Evolutionary conservation across 306 rosid genomes (phyloP).

Genomic region (Fragaria vesca): DNA sequence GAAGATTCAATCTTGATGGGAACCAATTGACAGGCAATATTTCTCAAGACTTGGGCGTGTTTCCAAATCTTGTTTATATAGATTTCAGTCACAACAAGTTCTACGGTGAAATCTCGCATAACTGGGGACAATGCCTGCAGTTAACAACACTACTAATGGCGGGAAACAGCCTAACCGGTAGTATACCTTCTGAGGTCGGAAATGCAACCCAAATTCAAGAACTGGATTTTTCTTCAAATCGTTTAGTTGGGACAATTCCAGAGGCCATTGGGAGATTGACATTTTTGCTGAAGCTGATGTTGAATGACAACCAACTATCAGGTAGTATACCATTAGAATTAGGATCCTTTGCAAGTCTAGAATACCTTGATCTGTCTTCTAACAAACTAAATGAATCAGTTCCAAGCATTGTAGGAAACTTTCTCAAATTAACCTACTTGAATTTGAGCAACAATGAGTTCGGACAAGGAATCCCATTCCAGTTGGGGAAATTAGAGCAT

Average conservation of each 20-base stretch:
- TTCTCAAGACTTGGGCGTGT: slow-evolving; percentile 36
- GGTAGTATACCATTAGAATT: slow-evolving; percentile 16
- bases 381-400: slow-evolving; percentile 24
- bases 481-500: neutral
- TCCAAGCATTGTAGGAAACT: slow-evolving; percentile 14
- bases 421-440: neutral
- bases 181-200: slow-evolving; percentile 26
- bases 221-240: neutral
- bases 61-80: slow-evolving; percentile 30
- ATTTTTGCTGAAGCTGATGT: slow-evolving; percentile 3
- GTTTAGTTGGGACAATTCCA: slow-evolving; percentile 12
- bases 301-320: neutral
- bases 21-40: slow-evolving; percentile 34
- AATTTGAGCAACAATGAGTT: neutral
- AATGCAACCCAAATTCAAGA: slow-evolving; percentile 13
- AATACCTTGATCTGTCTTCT: slow-evolving; percentile 17
- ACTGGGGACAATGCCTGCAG: slow-evolving; percentile 32
- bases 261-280: slow-evolving; percentile 8
- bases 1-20: slow-evolving; percentile 10
- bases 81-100: slow-evolving; percentile 39
- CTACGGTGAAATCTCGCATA: slow-evolving; percentile 22
- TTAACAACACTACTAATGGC: slow-evolving; percentile 28
- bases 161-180: slow-evolving; percentile 29
- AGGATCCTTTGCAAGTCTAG: neutral
- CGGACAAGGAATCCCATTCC: neutral